A percentile compares a stretch with the other conserved stretches of the same genome.
Conservation (phyloP, 805 yeast genomes). For the Clavispora phyllophila region DNA sequence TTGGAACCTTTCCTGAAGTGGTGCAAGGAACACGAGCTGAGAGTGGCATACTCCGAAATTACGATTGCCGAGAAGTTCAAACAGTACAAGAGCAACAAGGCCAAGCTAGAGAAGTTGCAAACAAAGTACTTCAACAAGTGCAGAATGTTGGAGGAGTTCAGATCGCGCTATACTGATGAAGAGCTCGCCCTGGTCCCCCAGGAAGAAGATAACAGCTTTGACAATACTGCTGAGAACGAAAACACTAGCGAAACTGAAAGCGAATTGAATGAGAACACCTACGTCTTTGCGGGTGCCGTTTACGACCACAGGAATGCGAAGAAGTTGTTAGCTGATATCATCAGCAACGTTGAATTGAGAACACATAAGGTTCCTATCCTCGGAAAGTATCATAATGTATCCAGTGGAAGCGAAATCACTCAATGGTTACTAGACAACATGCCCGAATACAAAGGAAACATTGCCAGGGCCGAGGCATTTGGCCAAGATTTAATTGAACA, state of each 20-base stretch:
- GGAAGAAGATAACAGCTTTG: constrained; percentile 10
- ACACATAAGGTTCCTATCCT: constrained; percentile 62
- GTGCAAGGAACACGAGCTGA: constrained; percentile 66
- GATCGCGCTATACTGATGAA: constrained; percentile 42
- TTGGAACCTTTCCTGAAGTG: constrained; percentile 68
- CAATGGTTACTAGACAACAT: constrained; percentile 51
- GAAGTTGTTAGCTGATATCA: constrained; percentile 30
- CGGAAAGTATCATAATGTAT: constrained; percentile 60
- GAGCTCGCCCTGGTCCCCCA: constrained; percentile 29
- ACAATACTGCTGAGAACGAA: constrained; percentile 3
- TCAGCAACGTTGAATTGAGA: constrained; percentile 42
- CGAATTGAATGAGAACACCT: constrained; percentile 21
- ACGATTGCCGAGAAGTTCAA: constrained; percentile 47
- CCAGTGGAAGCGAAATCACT: constrained; percentile 57
- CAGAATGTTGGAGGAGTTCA: constrained; percentile 64
- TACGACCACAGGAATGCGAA: constrained; percentile 27
- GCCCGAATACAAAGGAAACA: constrained; percentile 37
- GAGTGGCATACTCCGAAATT: constrained; percentile 59
- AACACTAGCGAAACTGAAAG: constrained; percentile 6
- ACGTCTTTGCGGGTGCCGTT: constrained; percentile 28
- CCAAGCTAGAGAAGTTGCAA: constrained; percentile 51
- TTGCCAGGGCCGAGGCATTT: constrained; percentile 60
- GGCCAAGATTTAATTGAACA: constrained; percentile 66
- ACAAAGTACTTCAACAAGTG: constrained; percentile 75
- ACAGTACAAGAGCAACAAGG: constrained; percentile 44